Evolutionary conservation across 164 flowering plant genomes (phyloP), one percentile per base, ranked within the genome.

Genomic region (Umbilicus rupestris): DNA sequence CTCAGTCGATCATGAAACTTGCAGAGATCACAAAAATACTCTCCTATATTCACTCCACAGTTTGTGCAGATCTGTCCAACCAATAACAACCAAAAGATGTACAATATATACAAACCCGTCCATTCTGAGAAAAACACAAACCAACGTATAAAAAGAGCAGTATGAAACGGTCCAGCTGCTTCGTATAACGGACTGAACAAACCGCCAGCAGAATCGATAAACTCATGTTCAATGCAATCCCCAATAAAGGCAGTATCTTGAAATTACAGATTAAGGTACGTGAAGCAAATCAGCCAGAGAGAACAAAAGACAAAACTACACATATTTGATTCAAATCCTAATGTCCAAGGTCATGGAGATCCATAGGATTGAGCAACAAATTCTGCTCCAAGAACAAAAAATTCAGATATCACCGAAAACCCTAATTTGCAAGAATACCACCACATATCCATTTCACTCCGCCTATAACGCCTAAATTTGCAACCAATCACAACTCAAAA

Each of bases 1-100:
- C 22, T 24, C 30, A 59, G 44, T 41, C 29, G 35, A n/a, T 92
- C 98, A 58, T 74, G 90, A 80, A 93, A 93, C 74, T 86, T 90
- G 86, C 98, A 93, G 10, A 87, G 71, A n/a, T 76, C 83, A 62
- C 98, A 93, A 72, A 90, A 93, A 64, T 90, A 93, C 65, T 93
- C 92, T 65, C 98, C 98, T 97, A 93, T 87, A n/a, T 72, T 81
- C 60, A 93, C 92, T 14, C 98, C 98, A 55, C 98, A 93, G 63
- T 89, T 90, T 3, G 88, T 77, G 72, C 98, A 93, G 30, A 82
- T 81, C 31, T 39, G 85, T 72, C 75, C 85, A 62, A 79, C 96
- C 98, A 90, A n/a, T n/a, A n/a, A n/a, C n/a, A n/a, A n/a, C 72
- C 33, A 64, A 67, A 7, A 52, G 7, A 10, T 1, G 22, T 20